phyloP scores from a whole-genome alignment of 78 protist genomes.

The Dictyostelium brefeldianum region DNA sequence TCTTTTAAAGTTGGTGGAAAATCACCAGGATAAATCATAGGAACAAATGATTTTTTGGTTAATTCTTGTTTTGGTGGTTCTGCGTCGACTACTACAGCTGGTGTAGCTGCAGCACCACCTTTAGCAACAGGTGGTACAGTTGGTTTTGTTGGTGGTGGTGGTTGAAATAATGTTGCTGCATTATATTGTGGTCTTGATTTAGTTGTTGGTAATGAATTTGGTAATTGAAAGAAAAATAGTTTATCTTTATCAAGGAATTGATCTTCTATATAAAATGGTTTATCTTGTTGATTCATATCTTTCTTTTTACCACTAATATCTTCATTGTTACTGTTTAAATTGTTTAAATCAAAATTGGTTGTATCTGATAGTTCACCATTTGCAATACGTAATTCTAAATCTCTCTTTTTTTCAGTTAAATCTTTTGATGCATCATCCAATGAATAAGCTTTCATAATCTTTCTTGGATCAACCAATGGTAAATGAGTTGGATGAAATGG shows the following conservation, averaged over 20 bases:
- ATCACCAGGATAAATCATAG: constrained; percentile 70
- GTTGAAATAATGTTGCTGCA: background rate
- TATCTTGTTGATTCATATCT: background rate
- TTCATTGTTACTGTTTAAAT: background rate
- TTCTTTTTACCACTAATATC: background rate
- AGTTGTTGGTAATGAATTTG: constrained; percentile 13
- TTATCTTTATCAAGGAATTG: constrained; percentile 37
- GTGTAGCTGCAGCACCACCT: background rate
- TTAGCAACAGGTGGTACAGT: background rate
- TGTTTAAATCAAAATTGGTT: background rate
- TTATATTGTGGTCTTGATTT: constrained; percentile 8
- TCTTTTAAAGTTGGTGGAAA: constrained; percentile 41
- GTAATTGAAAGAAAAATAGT: constrained; percentile 53
- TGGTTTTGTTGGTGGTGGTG: constrained; percentile 8
- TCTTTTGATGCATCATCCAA: constrained; percentile 59
- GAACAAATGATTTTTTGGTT: constrained; percentile 28
- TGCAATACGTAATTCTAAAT: constrained; percentile 21
- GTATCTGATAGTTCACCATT: constrained; percentile 76
- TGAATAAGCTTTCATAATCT: constrained; percentile 61
- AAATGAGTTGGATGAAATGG: constrained; percentile 71
- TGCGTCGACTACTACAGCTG: background rate
- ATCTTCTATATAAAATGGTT: constrained; percentile 63
- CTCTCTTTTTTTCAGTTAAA: constrained; percentile 29
- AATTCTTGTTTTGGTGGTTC: background rate
- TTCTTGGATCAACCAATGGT: constrained; percentile 77